phyloP scores from a whole-genome alignment of 805 yeast species.

The Kazachstania psychrophila region DNA sequence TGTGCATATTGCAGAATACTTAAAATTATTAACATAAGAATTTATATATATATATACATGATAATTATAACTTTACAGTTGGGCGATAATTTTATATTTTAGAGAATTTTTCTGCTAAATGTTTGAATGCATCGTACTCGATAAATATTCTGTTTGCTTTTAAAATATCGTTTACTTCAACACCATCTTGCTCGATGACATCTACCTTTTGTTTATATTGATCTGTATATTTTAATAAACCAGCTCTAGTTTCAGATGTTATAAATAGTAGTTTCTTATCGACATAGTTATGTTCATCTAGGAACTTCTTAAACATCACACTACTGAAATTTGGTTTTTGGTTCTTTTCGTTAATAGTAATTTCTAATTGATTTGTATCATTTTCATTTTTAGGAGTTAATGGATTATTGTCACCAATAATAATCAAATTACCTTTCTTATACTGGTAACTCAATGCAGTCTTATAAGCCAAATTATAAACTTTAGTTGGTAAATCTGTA shows the following conservation, averaged over 20 bases:
- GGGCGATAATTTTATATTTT: background rate
- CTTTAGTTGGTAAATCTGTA: conserved; percentile 62
- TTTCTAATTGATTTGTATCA: conserved; percentile 20
- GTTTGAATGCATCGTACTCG: conserved; percentile 64
- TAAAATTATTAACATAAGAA: too few relatives aligned
- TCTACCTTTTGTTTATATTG: conserved; percentile 45
- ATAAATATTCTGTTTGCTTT: conserved; percentile 69
- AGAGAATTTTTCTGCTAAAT: conserved; percentile 35
- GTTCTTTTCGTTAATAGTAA: background rate
- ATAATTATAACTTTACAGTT: background rate
- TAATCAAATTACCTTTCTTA: conserved; percentile 58
- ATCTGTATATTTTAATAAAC: conserved; percentile 52
- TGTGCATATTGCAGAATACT: too few relatives aligned
- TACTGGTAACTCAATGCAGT: conserved; percentile 77
- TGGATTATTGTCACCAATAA: conserved; percentile 49
- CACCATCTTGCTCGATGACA: conserved; percentile 63
- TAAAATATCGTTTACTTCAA: conserved; percentile 74
- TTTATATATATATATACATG: conserved; percentile 1
- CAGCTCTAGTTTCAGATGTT: conserved; percentile 49
- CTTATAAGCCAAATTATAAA: conserved; percentile 68
- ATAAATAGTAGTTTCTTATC: conserved; percentile 53
- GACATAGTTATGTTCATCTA: conserved; percentile 40
- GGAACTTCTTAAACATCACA: conserved; percentile 35
- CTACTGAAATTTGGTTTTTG: conserved; percentile 1
- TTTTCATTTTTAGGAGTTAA: conserved; percentile 9